Evolutionary conservation across 306 rosid genomes (phyloP), one percentile per base, ranked within the genome.

Genomic region (Pyrus bretschneideri): DNA sequence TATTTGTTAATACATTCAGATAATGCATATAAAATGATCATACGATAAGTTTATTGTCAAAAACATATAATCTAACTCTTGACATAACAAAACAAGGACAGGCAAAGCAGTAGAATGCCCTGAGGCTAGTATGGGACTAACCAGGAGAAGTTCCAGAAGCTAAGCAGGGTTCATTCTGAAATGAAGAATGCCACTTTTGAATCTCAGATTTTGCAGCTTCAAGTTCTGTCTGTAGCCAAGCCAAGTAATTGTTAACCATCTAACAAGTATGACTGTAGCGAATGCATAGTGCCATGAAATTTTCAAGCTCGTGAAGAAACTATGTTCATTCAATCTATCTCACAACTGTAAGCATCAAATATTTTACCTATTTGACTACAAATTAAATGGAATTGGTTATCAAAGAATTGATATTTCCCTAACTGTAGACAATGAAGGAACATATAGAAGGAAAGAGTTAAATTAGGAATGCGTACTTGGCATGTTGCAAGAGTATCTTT

Each of bases 131-230:
- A 9, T 62, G 49, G 88, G 65, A 73, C 94, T 82, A 78, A 94
- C 97, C 96, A 38, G 95, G 95, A 67, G 86, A 71, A 71, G 87
- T 58, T 82, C 96, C 98, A 46, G 85, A 69, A 78, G 91, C 89
- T 73, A 94, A 83, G 74, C 88, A 89, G 61, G 89, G 81, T 70
- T 92, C 97, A 78, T 84, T 85, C 78, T 87, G 88, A 81, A 94
- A 89, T 65, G 97, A 80, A 71, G 89, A 86, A 77, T 73, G 93
- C 97, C 98, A 94, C 62, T 80, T 90, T 45, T 83, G 86, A 84
- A 92, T 91, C 86, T 90, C 94, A 23, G 85, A 81, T 81, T 87
- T 92, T 40, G 96, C 88, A 81, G 79, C 89, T 80, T 84, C 98
- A 59, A 89, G 95, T 80, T 90, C 95, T 49, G 71, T 83, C 95